phyloP scores from a whole-genome alignment of 371 early-diverging fungal species.

The Rhizomucor pusillus region DNA sequence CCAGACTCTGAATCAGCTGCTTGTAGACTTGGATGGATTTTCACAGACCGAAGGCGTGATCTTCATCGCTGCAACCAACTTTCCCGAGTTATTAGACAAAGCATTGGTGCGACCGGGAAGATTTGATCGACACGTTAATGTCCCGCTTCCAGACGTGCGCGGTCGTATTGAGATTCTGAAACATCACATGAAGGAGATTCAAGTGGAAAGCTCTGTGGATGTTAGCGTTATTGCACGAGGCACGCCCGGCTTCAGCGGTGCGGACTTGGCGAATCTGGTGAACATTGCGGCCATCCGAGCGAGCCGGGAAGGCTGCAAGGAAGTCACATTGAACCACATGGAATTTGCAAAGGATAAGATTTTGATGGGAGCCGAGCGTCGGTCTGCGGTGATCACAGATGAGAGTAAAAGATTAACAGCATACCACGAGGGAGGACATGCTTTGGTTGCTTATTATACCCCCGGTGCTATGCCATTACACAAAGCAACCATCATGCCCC shows the following conservation, averaged over 20 bases:
- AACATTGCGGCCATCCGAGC: slow-evolving; percentile 97
- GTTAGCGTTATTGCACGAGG: slow-evolving; percentile 87
- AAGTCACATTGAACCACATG: slow-evolving; percentile 77
- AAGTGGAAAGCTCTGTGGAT: slow-evolving; percentile 65
- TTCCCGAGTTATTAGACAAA: slow-evolving; percentile 96
- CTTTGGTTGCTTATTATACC: slow-evolving; percentile 94
- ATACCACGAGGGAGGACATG: slow-evolving; percentile 98
- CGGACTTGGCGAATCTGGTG: slow-evolving; percentile 94
- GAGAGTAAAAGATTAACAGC: slow-evolving; percentile 88
- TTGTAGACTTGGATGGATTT: slow-evolving; percentile 97
- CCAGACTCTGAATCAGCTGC: slow-evolving; percentile 94
- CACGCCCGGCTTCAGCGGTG: slow-evolving; percentile 98
- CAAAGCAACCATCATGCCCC: slow-evolving; percentile 98
- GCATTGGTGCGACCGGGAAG: slow-evolving; percentile 97
- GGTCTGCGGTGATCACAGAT: slow-evolving; percentile 87
- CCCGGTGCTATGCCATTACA: slow-evolving; percentile 95
- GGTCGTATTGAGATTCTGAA: slow-evolving; percentile 94
- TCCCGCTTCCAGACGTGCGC: slow-evolving; percentile 94
- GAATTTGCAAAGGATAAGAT: slow-evolving; percentile 98
- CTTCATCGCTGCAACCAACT: slow-evolving; percentile 99
- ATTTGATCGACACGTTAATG: slow-evolving; percentile 96
- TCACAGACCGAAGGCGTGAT: slow-evolving; percentile 92
- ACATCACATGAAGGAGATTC: slow-evolving; percentile 83
- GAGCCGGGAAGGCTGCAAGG: slow-evolving; percentile 66
- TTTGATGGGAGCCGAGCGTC: slow-evolving; percentile 95